Base-by-base conservation (phyloP, 2,329 filamentous ascomycete species). In the Cytospora piceicola region DNA sequence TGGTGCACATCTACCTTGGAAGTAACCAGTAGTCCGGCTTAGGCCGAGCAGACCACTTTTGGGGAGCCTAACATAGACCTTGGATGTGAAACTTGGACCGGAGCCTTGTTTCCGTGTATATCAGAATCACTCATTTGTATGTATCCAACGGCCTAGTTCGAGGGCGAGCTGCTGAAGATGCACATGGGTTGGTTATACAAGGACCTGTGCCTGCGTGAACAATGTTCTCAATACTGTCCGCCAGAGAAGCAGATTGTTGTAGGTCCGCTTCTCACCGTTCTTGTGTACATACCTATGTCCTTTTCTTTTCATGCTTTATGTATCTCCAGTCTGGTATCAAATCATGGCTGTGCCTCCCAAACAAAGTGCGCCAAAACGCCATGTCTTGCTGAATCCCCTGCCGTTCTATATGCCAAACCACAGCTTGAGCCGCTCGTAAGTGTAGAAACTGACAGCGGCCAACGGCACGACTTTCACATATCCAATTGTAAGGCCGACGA, bases 401-500 rank as follows among this genome's bases (percentile, higher is more conserved):
- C 7, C 3, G 5, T 59, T 74, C 73, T 80, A 92, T 73, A 93
- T 92, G 52, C 87, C 88, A 70, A 93, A 78, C 70, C 82, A 78
- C 54, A 79, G 83, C 80, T 90, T 90, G 71, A 84, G 78, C 67
- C 87, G 82, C 76, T 90, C 87, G 72, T 90, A 90, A 20, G 86
- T 87, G 73, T 86, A 90, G 73, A 90, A 90, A 71, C 82, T 83
- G 62, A 86, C 82, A 15, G 95, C 95, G 32, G 81, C 88, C 92
- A 99, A 90, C 4, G 95, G 95, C 68, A 97, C 84, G 60, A 98
- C 87, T 81, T 99, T 99, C 73, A 93, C 86, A 77, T 98, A 99
- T 9, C 95, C 95, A 77, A 99, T 97, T 1, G 91, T 92, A 75
- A 99, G 79, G 0, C 95, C 95, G 14, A 98, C 90, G 77, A 93